Percentiles rank a stretch among this genome's conserved stretches.
Conservation (phyloP, 2,329 filamentous ascomycete genomes). For the Epichloe festucae region DNA sequence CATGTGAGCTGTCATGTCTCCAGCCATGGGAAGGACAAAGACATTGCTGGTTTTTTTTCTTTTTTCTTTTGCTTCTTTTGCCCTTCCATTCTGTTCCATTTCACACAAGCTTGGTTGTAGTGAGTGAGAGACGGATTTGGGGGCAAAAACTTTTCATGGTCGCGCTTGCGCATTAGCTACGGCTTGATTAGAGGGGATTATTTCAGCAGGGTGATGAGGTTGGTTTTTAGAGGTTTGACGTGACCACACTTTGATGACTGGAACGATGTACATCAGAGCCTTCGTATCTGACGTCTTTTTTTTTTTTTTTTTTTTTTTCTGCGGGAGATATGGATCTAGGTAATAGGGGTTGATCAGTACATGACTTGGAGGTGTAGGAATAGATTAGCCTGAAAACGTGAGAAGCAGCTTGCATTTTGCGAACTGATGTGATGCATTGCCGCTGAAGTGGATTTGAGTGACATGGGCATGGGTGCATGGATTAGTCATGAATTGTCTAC, state of each 20-base stretch:
- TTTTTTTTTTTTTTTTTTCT: not conserved
- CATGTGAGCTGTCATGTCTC: not conserved
- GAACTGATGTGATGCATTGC: no score
- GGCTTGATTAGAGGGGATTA: not conserved
- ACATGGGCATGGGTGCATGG: no score
- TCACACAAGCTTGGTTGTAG: not conserved
- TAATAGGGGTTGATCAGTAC: not conserved
- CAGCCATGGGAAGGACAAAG: not conserved
- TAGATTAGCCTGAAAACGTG: no score
- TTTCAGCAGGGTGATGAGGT: not conserved
- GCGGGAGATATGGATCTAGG: no score
- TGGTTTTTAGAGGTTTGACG: not conserved
- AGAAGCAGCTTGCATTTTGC: no score
- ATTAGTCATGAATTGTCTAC: no score
- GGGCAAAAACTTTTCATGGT: not conserved
- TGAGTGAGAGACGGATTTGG: no score
- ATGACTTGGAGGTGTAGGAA: not conserved
- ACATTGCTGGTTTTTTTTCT: not conserved
- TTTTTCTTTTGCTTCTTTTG: not conserved
- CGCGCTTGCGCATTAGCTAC: not conserved
- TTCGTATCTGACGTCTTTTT: not conserved
- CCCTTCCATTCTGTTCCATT: not conserved
- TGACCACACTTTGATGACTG: slow-evolving; percentile 11
- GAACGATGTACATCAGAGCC: slow-evolving; percentile 16
- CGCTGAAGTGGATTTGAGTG: no score